Conservation (phyloP, 208 protist species). For the Spongospora subterranea region DNA sequence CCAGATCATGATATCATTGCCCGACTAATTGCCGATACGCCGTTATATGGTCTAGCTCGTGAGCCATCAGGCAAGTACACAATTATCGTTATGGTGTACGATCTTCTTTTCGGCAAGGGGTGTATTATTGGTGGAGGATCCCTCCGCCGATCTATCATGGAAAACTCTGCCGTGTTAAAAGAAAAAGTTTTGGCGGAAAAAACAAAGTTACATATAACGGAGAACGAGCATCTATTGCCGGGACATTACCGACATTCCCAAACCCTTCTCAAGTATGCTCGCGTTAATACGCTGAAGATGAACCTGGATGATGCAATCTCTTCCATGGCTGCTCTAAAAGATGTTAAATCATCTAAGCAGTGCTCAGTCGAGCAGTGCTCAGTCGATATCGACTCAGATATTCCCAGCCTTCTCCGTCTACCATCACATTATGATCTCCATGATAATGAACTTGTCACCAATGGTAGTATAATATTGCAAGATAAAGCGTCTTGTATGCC, state of each 20-base stretch:
- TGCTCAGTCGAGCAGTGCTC: no score
- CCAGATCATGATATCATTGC: neutral
- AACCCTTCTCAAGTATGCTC: slow-evolving; percentile 69
- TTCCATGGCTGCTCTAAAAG: no score
- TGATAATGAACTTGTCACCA: slow-evolving; percentile 64
- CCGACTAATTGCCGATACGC: neutral
- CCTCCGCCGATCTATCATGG: neutral
- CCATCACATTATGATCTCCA: slow-evolving; percentile 70
- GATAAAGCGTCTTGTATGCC: slow-evolving; percentile 81
- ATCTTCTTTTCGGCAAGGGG: slow-evolving; percentile 56
- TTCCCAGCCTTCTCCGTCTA: slow-evolving; percentile 70
- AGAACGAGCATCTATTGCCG: neutral
- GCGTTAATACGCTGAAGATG: slow-evolving; percentile 70
- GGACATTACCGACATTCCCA: neutral
- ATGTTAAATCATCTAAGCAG: no score
- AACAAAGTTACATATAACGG: neutral
- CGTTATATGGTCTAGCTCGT: neutral
- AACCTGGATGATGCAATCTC: slow-evolving; percentile 12
- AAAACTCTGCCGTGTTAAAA: neutral
- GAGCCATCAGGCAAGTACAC: neutral
- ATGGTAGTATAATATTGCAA: slow-evolving; percentile 69
- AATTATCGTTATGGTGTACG: slow-evolving; percentile 57
- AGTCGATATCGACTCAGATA: slow-evolving; percentile 62
- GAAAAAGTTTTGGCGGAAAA: neutral
- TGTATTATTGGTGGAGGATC: neutral